Percentiles rank a stretch among this genome's conserved stretches.
These are phyloP conservation scores for Zarea fungicola DNA, from an alignment of 2,329 filamentous ascomycete genomes.

Conservation along the genomic window DNA sequence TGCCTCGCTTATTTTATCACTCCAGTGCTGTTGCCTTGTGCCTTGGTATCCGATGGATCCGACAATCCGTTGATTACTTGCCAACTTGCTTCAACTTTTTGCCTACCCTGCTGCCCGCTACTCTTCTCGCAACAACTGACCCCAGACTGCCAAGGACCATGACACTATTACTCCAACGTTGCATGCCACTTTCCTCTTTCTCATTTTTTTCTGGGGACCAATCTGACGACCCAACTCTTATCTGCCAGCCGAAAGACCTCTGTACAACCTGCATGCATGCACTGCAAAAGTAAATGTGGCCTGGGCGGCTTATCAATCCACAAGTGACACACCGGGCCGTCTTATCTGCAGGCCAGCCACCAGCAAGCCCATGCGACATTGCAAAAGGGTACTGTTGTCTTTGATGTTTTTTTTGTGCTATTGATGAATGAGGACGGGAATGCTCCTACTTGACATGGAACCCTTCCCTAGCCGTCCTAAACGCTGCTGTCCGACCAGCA, in stretches of 20 bases:
- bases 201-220: not conserved
- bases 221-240: conserved; percentile 8
- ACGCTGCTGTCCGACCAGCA: too few species aligned
- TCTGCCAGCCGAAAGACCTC: conserved; percentile 7
- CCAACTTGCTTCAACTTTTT: not conserved
- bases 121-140: not conserved
- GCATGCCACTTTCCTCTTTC: not conserved
- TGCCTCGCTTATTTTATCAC: too few species aligned
- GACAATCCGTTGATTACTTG: not conserved
- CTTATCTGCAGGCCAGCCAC: too few species aligned
- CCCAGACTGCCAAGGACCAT: not conserved
- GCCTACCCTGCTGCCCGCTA: not conserved
- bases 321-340: too few species aligned
- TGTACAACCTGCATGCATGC: not conserved
- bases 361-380: too few species aligned
- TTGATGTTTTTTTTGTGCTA: too few species aligned
- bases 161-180: not conserved
- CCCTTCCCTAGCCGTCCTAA: too few species aligned
- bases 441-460: too few species aligned
- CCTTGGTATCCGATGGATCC: conserved; percentile 1
- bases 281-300: not conserved
- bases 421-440: too few species aligned
- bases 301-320: conserved; percentile 1
- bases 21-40: not conserved
- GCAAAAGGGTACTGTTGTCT: too few species aligned